Percentiles rank a stretch among this genome's conserved stretches.
Conservation (phyloP, 495 filamentous ascomycete genomes). For the Penicillium egyptiacum region DNA sequence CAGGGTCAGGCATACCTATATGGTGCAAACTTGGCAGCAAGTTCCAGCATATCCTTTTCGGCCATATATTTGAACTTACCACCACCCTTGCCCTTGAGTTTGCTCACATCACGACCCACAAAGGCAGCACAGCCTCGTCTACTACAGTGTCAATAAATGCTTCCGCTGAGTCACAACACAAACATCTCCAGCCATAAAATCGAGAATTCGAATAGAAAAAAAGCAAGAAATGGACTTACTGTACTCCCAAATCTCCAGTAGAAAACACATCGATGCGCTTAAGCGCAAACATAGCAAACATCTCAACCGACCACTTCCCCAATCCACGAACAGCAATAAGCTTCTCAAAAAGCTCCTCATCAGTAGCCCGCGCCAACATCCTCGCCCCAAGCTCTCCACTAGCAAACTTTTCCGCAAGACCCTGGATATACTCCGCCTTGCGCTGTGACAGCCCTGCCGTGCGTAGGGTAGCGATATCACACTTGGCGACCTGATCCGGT, state of each 20-base stretch:
- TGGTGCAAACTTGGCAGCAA: constrained; percentile 76
- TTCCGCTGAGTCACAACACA: not conserved
- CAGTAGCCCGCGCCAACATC: constrained; percentile 71
- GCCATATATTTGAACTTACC: constrained; percentile 98
- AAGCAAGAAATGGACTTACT: constrained; percentile 50
- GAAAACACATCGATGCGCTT: constrained; percentile 94
- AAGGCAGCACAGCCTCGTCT: constrained; percentile 88
- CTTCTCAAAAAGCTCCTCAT: constrained; percentile 81
- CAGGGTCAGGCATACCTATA: constrained; percentile 61
- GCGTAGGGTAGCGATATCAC: constrained; percentile 62
- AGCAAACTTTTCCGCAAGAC: constrained; percentile 78
- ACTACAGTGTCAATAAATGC: constrained; percentile 2
- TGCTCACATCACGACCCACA: constrained; percentile 75
- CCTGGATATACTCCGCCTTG: constrained; percentile 92
- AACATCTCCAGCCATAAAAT: not conserved
- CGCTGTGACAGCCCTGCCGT: constrained; percentile 85
- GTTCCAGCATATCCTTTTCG: constrained; percentile 86
- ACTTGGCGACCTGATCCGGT: constrained; percentile 66
- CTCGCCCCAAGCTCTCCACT: constrained; percentile 69
- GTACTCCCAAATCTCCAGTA: constrained; percentile 88
- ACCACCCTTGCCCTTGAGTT: constrained; percentile 75
- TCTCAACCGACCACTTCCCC: constrained; percentile 90
- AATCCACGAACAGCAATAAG: constrained; percentile 85
- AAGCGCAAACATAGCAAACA: constrained; percentile 91
- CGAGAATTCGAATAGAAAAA: not conserved